A percentile compares a stretch with the other conserved stretches of the same genome.
Evolutionary conservation across 345 rosid genomes (phyloP).

Genomic region (Psidium friedrichsthalianum): DNA sequence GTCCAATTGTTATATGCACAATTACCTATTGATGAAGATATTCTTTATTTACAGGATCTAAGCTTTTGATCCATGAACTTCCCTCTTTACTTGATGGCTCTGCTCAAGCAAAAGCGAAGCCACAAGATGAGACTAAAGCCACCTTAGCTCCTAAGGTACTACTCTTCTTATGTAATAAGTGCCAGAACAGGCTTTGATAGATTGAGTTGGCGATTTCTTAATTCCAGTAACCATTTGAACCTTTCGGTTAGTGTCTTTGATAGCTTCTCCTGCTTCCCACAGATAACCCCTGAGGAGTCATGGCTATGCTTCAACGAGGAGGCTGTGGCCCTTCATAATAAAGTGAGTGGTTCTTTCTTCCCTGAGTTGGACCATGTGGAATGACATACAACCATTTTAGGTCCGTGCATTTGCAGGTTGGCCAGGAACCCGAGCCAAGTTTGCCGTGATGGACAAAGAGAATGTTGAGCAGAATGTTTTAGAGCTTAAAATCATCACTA

Average conservation of each 20-base stretch:
- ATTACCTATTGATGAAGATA: neutral
- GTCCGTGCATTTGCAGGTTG: constrained; percentile 99
- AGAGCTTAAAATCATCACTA: constrained; percentile 74
- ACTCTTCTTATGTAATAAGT: neutral
- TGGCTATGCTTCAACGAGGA: constrained; percentile 76
- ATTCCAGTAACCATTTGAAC: neutral
- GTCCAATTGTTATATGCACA: neutral
- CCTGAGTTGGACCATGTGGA: neutral
- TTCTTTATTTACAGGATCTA: constrained; percentile 47
- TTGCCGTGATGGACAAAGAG: constrained; percentile 27
- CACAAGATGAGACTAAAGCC: constrained; percentile 81
- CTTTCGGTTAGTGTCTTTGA: neutral
- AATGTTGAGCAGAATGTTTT: constrained; percentile 20
- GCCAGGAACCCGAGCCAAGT: constrained; percentile 91
- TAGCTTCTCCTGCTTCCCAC: constrained; percentile 7
- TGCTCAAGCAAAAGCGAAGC: constrained; percentile 56
- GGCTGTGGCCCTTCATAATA: constrained; percentile 71
- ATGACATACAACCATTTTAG: constrained; percentile 36
- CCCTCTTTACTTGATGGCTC: constrained; percentile 74
- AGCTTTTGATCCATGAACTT: constrained; percentile 62
- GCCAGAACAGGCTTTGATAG: neutral
- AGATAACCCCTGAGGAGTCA: constrained; percentile 80
- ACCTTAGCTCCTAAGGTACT: constrained; percentile 86
- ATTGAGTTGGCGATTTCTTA: neutral
- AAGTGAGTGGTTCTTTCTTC: constrained; percentile 28